Base-by-base conservation (phyloP, 2,329 filamentous ascomycete genomes). In the Sclerotinia subarctica region DNA sequence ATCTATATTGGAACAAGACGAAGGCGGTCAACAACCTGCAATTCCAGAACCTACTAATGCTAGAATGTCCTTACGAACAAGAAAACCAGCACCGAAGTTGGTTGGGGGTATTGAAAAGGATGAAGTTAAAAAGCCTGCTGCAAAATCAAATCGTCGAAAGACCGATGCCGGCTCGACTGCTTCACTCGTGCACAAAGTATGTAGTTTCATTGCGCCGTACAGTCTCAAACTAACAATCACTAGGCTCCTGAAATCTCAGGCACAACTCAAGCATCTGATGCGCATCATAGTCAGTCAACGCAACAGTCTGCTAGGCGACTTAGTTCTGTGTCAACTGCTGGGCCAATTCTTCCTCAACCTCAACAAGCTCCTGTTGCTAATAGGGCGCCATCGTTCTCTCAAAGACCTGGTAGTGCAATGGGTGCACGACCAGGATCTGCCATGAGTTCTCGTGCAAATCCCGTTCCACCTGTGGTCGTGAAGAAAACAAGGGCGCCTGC, bases 11-110 rank as follows among this genome's bases (percentile, higher is more conserved):
- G 82, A 78, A 21, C 74, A 78, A n/a, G 69, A 73, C 32, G 65
- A 67, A 17, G 64, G 67, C 10, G 76, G 79, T 19, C 62, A 59
- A 46, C 29, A 66, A 38, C 72, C 79, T 13, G 76, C 78, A 17
- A 75, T 70, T 29, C 72, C 76, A 0, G 73, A 76, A 15, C 72
- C 74, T 17, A 82, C 82, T 57, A 76, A 80, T 52, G 85, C 83
- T n/a, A 84, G 90, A 68, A 91, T 90, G 85, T 88, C 92, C 70
- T 81, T 95, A 65, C 86, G 93, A 44, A 88, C 90, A 68, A 86
- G 92, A 70, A 93, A 90, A 76, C 80, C 81, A 17, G 78, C 82
- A 10, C 59, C 59, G 19, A 88, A 83, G 65, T 80, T 85, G 11
- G 80, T 82, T n/a, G 82, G 84, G 13, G 80, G 82, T n/a, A 82